Evolutionary conservation across 139 green algal species (phyloP), one percentile per base, ranked within the genome.

Genomic region (Medakamo hakoo): DNA sequence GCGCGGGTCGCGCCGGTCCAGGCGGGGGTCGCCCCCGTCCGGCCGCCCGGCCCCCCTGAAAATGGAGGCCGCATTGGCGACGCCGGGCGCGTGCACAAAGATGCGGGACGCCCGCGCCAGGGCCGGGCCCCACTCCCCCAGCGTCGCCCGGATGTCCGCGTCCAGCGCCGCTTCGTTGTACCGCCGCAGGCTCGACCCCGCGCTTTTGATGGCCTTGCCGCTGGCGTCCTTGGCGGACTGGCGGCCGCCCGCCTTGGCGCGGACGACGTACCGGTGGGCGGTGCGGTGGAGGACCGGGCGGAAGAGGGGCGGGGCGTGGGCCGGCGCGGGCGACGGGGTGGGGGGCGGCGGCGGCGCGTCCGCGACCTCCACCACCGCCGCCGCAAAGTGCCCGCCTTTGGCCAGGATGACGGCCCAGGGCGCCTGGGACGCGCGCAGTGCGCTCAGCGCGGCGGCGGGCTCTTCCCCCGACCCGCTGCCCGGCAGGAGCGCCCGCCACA

Each of bases 211-310:
- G 60, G 74, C 85, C 71, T 94, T 94, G 49, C 88, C 87, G 23
- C 71, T 84, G 25, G 76, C 81, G 72, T 97, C 86, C 74, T 95
- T 90, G 57, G 49, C 73, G 21, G 84, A 87, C 78, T 97, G 90
- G 72, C 85, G 80, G 57, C 90, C 88, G 27, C 90, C 90, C 22
- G 49, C 14, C 26, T 55, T 71, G n/a, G 59, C 70, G 75, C 89
- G 82, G 26, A 96, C 85, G 1, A 95, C 88, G 62, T 96, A 96
- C 24, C 81, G 68, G 68, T 95, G 87, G 40, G 86, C 83, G 24
- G 81, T 89, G 69, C 90, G 91, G 73, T 95, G 87, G 0, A 64
- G 77, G 21, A 85, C 80, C 71, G 40, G 77, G 81, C 2, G 70
- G 63, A n/a, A n/a, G n/a, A n/a, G n/a, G n/a, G n/a, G n/a, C n/a